Evolutionary conservation across 176 grass and related monocot genomes (phyloP), one percentile per base, ranked within the genome.

Genomic region (Neostapfia colusana): DNA sequence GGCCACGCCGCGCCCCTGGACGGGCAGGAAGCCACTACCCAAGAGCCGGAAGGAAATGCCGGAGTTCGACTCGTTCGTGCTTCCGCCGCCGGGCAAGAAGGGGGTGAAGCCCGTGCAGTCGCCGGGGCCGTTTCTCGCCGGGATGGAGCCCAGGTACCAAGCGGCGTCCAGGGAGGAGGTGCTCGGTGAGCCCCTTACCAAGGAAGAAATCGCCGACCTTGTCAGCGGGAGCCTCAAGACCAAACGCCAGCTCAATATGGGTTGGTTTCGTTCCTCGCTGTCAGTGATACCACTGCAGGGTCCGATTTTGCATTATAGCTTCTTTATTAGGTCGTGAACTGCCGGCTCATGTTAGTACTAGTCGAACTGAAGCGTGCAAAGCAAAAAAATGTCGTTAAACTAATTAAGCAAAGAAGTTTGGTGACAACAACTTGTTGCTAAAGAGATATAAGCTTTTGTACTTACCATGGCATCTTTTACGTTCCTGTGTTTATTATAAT

Each of bases 31-130:
- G 37, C 94, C 91, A 24, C 82, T 97, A 18, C 93, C 93, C 25
- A 80, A 85, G 69, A 93, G 90, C 91, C 88, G 86, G 70, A 97
- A 93, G 77, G 88, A 97, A 71, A 43, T 97, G 21, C 88, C 86
- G 1, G 91, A 93, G 83, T 97, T 97, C 17, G 94, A 97, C 72
- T 97, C 94, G 0, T 97, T 97, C 71, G 78, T 87, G 46, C 90
- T 91, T 25, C 89, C 94, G 4, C 84, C 84, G 1, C 86, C 45
- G 0, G 94, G 86, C 28, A 97, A 97, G 91, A 97, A 97, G 21
- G 94, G 91, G 31, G 79, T 97, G 36, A 93, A 97, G 72, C 82
- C 94, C 46, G 81, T 97, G 65, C 90, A 97, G 72, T 58, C 81
- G 0, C 91, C 94, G 7, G 94, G 94, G 58, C 94, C 94, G 4